phyloP scores from a whole-genome alignment of 2,329 filamentous ascomycete genomes.

The Myriosclerotinia duriaeana region DNA sequence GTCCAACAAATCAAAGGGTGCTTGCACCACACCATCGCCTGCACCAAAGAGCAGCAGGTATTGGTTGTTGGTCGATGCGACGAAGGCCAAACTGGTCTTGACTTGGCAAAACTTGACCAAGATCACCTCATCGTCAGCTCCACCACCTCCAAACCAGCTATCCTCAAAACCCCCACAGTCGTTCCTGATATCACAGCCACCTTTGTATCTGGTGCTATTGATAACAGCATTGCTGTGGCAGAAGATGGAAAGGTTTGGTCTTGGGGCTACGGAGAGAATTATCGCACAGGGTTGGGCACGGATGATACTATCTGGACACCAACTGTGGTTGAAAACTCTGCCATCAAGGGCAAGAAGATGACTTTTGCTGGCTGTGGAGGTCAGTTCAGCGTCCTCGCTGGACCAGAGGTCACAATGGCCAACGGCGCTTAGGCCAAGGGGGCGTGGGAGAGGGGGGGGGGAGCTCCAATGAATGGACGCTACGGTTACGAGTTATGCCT shows the following conservation, averaged over 20 bases:
- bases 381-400: slow-evolving; percentile 68
- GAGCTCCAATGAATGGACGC: not conserved
- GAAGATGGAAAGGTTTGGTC: slow-evolving; percentile 68
- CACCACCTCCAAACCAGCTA: slow-evolving; percentile 58
- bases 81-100: slow-evolving; percentile 56
- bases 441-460: too few species aligned
- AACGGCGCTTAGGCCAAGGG: not conserved
- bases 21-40: slow-evolving; percentile 71
- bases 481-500: slow-evolving; percentile 9
- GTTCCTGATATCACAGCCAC: slow-evolving; percentile 41
- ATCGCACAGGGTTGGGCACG: slow-evolving; percentile 74
- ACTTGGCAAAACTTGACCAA: slow-evolving; percentile 53
- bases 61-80: slow-evolving; percentile 61
- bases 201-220: slow-evolving; percentile 63
- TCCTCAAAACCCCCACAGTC: slow-evolving; percentile 64
- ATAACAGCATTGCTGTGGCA: slow-evolving; percentile 71
- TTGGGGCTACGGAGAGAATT: slow-evolving; percentile 79
- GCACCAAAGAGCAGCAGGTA: slow-evolving; percentile 56
- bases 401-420: slow-evolving; percentile 32
- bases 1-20: slow-evolving; percentile 60
- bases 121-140: slow-evolving; percentile 62
- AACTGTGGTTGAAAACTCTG: slow-evolving; percentile 79
- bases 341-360: slow-evolving; percentile 71
- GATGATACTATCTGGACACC: slow-evolving; percentile 78
- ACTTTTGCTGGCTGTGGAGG: slow-evolving; percentile 77